phyloP scores from a whole-genome alignment of 495 filamentous ascomycete species.

The Melanomma pulvis-pyrius region DNA sequence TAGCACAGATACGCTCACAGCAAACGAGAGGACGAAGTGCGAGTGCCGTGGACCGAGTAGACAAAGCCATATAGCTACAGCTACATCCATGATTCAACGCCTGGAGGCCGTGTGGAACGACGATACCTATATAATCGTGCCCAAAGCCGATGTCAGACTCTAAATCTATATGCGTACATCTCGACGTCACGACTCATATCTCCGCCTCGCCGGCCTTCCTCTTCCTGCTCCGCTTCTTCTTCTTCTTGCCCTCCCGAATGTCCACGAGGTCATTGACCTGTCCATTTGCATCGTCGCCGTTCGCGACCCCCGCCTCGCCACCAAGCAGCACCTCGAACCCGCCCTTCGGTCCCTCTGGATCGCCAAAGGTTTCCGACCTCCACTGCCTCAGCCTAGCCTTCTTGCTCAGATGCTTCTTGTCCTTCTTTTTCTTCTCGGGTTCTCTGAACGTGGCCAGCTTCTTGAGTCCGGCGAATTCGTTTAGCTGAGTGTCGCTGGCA shows the following conservation, averaged over 20 bases:
- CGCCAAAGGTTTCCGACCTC: slow-evolving; percentile 89
- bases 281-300: slow-evolving; percentile 3
- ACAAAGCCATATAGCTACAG: no score
- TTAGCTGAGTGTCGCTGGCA: slow-evolving; percentile 83
- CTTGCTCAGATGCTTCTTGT: slow-evolving; percentile 86
- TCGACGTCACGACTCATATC: background rate
- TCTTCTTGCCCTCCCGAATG: slow-evolving; percentile 24
- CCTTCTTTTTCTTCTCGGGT: slow-evolving; percentile 79
- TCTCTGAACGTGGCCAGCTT: slow-evolving; percentile 90
- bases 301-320: slow-evolving; percentile 1
- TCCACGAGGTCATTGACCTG: slow-evolving; percentile 17
- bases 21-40: no score
- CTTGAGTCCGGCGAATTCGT: slow-evolving; percentile 90
- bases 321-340: slow-evolving; percentile 38
- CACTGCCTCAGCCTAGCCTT: slow-evolving; percentile 87
- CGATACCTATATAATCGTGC: background rate
- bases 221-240: slow-evolving; percentile 38
- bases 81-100: no score
- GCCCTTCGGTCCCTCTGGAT: slow-evolving; percentile 60
- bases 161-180: background rate
- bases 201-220: slow-evolving; percentile 25
- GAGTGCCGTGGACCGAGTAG: no score
- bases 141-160: no score
- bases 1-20: no score
- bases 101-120: background rate